Percentiles rank a stretch among this genome's conserved stretches.
Conservation (phyloP, 768 basidiomycete species). For the Jaapia argillacea region DNA sequence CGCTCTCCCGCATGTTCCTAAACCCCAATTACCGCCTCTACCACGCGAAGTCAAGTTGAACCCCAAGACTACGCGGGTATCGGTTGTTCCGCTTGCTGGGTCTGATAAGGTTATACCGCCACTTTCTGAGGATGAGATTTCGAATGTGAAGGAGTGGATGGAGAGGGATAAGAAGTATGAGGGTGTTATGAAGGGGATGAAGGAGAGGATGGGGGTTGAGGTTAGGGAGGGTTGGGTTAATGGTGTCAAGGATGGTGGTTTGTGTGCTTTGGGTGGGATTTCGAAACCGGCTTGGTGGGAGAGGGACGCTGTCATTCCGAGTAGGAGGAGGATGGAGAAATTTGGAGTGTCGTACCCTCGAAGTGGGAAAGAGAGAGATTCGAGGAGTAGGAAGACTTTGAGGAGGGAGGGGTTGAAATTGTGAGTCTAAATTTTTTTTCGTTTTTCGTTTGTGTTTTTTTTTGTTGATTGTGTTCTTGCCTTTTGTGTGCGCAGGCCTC, state of each 20-base stretch:
- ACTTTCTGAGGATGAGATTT: slow-evolving; percentile 40
- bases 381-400: slow-evolving; percentile 38
- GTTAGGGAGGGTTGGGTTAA: slow-evolving; percentile 15
- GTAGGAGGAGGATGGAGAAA: slow-evolving; percentile 25
- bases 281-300: slow-evolving; percentile 53
- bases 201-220: slow-evolving; percentile 43
- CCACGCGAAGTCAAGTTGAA: slow-evolving; percentile 37
- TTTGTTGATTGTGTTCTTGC: slow-evolving; percentile 1
- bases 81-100: slow-evolving; percentile 47
- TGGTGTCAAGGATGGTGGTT: not conserved
- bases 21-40: slow-evolving; percentile 28
- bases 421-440: slow-evolving; percentile 41
- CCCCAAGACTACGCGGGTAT: slow-evolving; percentile 48
- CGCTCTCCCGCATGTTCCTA: not conserved
- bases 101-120: slow-evolving; percentile 45
- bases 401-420: slow-evolving; percentile 63
- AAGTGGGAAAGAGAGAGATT: slow-evolving; percentile 28
- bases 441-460: slow-evolving; percentile 8
- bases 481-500: slow-evolving; percentile 34
- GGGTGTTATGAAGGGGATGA: slow-evolving; percentile 34
- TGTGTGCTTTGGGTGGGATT: slow-evolving; percentile 26
- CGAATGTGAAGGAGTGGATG: slow-evolving; percentile 52
- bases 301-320: slow-evolving; percentile 35
- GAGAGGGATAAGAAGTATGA: slow-evolving; percentile 51
- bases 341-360: slow-evolving; percentile 51